phyloP scores from a whole-genome alignment of 768 basidiomycete species.

The Rubroboletus satanas region DNA sequence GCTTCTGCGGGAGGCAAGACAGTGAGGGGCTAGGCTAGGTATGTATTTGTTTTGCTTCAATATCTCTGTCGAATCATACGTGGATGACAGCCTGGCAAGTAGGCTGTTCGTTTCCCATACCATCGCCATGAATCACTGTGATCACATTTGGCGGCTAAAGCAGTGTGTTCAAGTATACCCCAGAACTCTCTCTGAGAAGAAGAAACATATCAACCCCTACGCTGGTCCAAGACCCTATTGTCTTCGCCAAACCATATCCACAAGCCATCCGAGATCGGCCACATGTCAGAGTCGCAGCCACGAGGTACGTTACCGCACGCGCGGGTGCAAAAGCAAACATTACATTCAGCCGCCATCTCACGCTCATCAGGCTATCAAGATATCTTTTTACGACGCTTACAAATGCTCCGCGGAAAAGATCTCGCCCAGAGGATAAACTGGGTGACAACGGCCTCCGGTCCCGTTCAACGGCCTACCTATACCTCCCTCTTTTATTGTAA shows the following conservation, averaged over 20 bases:
- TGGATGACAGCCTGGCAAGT: background rate
- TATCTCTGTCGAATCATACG: background rate
- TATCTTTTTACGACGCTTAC: background rate
- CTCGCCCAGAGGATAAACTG: background rate
- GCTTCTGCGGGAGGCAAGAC: background rate
- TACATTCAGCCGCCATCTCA: background rate
- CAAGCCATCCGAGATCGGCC: background rate
- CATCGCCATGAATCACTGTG: background rate
- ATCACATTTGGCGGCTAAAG: background rate
- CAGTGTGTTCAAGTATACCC: background rate
- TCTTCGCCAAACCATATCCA: background rate
- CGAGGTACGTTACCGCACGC: background rate
- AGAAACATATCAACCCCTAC: background rate
- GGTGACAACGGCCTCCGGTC: conserved; percentile 4
- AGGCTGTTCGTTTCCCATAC: background rate
- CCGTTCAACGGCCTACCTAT: conserved; percentile 5
- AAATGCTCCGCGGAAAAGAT: background rate
- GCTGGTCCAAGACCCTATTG: background rate
- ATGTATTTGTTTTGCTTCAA: background rate
- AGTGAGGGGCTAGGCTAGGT: background rate
- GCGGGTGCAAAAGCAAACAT: background rate
- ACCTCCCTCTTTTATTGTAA: conserved; percentile 6
- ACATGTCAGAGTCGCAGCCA: background rate
- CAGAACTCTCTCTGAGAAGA: background rate
- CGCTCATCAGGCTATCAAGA: conserved; percentile 3